Evolutionary conservation across 371 early-diverging fungal genomes (phyloP).

Genomic region (Circinella umbellata): DNA sequence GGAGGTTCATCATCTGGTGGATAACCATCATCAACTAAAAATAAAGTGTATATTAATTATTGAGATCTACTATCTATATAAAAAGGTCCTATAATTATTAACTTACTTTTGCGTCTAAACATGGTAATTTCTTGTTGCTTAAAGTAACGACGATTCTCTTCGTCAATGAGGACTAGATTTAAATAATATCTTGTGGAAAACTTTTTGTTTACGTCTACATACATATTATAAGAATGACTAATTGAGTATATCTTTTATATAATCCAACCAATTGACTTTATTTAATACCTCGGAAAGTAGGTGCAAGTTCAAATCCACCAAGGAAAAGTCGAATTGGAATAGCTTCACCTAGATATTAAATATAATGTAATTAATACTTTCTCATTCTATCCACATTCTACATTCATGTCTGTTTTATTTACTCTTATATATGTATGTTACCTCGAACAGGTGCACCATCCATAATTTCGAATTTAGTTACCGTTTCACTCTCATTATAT

Average conservation of each 20-base stretch:
- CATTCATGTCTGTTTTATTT: no score
- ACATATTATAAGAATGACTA: background rate
- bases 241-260: no score
- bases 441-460: constrained; percentile 98
- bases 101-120: constrained; percentile 66
- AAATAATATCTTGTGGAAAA: constrained; percentile 97
- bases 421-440: constrained; percentile 14
- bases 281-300: constrained; percentile 68
- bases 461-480: constrained; percentile 99
- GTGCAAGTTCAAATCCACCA: constrained; percentile 95
- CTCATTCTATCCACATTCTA: background rate
- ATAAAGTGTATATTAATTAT: background rate
- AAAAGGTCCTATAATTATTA: background rate
- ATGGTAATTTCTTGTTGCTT: constrained; percentile 97
- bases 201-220: constrained; percentile 88
- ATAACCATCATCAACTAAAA: constrained; percentile 36
- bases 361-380: background rate
- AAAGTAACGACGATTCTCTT: constrained; percentile 97
- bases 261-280: no score
- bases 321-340: constrained; percentile 98
- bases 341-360: constrained; percentile 75
- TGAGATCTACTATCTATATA: background rate
- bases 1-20: constrained; percentile 29
- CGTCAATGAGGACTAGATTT: constrained; percentile 96
- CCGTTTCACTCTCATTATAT: constrained; percentile 97